Evolutionary conservation across 169 alveolate genomes (phyloP).

Genomic region (Eimeria necatrix): DNA sequence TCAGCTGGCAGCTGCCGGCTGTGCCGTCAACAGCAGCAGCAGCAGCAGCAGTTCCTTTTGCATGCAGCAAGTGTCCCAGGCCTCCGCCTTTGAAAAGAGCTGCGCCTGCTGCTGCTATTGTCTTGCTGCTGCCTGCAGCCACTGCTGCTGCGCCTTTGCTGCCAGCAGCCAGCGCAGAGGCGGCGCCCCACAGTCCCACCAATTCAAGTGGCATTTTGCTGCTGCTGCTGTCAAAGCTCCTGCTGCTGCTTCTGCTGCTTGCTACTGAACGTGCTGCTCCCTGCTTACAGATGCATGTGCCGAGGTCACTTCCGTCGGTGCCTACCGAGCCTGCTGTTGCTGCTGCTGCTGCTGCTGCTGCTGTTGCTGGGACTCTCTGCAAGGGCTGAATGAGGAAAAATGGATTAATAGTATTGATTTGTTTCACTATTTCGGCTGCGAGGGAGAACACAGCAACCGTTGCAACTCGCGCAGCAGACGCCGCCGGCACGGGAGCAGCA

Average conservation of each 20-base stretch:
- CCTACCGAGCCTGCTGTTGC: too few relatives aligned
- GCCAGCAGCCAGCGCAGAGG: constrained; percentile 9
- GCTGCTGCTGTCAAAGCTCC: background rate
- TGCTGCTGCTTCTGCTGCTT: background rate
- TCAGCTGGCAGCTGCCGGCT: constrained; percentile 41
- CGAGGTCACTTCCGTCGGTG: too few relatives aligned
- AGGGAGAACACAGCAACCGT: too few relatives aligned
- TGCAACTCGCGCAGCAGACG: too few relatives aligned
- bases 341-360: background rate
- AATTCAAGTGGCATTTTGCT: constrained; percentile 5
- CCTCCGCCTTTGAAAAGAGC: background rate
- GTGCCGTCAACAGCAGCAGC: constrained; percentile 14
- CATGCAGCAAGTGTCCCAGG: background rate
- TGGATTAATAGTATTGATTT: too few relatives aligned
- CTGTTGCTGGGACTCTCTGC: background rate
- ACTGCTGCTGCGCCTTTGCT: constrained; percentile 20
- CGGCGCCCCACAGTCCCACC: background rate
- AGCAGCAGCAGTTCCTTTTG: background rate
- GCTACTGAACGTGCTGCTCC: background rate
- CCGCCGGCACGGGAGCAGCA: too few relatives aligned
- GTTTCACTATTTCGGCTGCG: too few relatives aligned
- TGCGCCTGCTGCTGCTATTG: constrained; percentile 10
- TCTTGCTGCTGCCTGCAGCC: constrained; percentile 30
- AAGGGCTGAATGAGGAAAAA: too few relatives aligned
- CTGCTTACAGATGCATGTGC: too few relatives aligned